Evolutionary conservation across 1,284 basidiomycete species (phyloP).

Genomic region (Xanthoconium separans): DNA sequence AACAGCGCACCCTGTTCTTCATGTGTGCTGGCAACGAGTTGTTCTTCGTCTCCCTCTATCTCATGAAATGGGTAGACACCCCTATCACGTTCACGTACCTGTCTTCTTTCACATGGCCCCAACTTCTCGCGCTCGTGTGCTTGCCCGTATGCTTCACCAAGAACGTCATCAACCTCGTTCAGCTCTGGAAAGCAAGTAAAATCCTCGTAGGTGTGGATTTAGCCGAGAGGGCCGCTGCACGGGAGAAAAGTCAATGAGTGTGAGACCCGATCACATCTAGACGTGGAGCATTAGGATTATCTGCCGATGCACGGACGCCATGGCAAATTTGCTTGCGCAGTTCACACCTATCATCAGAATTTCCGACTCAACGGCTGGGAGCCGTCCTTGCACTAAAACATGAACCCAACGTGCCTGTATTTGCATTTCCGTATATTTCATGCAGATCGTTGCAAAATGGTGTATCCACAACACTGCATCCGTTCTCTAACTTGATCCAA

Average conservation of each 20-base stretch:
- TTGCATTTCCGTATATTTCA: conserved; percentile 4
- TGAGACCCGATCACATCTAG: conserved; percentile 15
- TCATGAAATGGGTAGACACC: conserved; percentile 82
- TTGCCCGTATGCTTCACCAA: conserved; percentile 80
- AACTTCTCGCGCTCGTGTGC: conserved; percentile 66
- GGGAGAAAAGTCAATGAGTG: conserved; percentile 42
- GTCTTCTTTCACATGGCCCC: conserved; percentile 71
- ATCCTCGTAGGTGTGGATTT: conserved; percentile 90
- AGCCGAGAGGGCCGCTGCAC: conserved; percentile 73
- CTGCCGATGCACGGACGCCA: conserved; percentile 9
- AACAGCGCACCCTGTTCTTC: conserved; percentile 81
- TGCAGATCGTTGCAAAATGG: conserved; percentile 9
- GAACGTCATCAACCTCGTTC: conserved; percentile 94
- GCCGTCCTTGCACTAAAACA: conserved; percentile 1
- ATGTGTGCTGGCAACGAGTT: conserved; percentile 98
- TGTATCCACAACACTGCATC: conserved; percentile 12
- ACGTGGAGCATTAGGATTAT: conserved; percentile 4
- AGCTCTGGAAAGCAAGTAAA: conserved; percentile 99
- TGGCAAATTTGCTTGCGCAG: conserved; percentile 7
- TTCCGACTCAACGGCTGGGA: conserved; percentile 3
- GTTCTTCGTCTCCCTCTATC: conserved; percentile 95
- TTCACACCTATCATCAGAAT: conserved; percentile 14
- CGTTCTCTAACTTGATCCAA: conserved; percentile 7
- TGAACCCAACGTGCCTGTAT: conserved; percentile 5
- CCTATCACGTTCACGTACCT: conserved; percentile 44